A percentile compares a stretch with the other conserved stretches of the same genome.
phyloP scores from a whole-genome alignment of 2,329 filamentous ascomycete species.

The Lachnellula subtilissima region DNA sequence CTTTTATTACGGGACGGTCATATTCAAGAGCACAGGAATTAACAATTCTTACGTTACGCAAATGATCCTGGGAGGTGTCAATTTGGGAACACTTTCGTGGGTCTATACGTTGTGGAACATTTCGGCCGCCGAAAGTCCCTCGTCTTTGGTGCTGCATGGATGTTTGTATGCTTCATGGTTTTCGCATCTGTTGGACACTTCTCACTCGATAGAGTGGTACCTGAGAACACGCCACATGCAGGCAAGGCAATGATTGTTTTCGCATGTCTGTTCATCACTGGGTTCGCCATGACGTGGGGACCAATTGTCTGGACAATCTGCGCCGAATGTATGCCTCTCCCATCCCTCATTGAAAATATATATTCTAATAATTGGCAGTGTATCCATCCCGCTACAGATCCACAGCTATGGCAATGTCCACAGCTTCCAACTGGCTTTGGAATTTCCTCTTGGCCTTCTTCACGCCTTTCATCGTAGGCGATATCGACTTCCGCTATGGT shows the following conservation, averaged over 20 bases:
- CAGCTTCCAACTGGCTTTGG: constrained; percentile 62
- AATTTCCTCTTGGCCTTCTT: constrained; percentile 74
- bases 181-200: constrained; percentile 16
- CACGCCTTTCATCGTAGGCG: constrained; percentile 70
- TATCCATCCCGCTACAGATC: constrained; percentile 59
- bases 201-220: constrained; percentile 41
- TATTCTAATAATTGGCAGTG: constrained; percentile 28
- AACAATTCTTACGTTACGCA: constrained; percentile 59
- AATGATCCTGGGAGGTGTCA: constrained; percentile 62
- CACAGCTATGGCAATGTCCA: constrained; percentile 53
- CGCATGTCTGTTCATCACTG: constrained; percentile 68
- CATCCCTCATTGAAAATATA: too few relatives aligned
- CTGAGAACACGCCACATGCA: constrained; percentile 38
- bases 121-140: constrained; percentile 63
- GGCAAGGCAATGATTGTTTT: constrained; percentile 66
- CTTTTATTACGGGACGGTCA: constrained; percentile 57
- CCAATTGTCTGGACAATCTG: constrained; percentile 63
- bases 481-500: constrained; percentile 63
- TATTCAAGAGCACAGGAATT: constrained; percentile 57
- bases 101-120: constrained; percentile 60
- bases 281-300: constrained; percentile 64
- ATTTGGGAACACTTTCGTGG: constrained; percentile 44
- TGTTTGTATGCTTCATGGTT: constrained; percentile 47
- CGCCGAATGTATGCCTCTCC: constrained; percentile 40
- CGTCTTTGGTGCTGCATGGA: constrained; percentile 60